Evolutionary conservation across 495 filamentous ascomycete species (phyloP).

Genomic region (Rusavskia elegans): DNA sequence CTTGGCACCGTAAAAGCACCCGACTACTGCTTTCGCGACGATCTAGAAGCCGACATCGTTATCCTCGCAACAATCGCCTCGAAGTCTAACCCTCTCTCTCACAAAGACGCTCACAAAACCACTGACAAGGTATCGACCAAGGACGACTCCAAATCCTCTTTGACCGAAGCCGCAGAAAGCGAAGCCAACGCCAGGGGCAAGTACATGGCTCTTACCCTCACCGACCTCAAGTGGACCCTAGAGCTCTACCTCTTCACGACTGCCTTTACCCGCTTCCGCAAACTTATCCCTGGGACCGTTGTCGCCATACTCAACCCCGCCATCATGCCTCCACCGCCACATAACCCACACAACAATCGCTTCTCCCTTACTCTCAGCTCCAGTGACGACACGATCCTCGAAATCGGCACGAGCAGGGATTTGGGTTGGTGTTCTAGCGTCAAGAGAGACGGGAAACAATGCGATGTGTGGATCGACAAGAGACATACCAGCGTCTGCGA

Average conservation of each 20-base stretch:
- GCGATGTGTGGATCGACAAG: slow-evolving; percentile 71
- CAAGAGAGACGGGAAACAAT: slow-evolving; percentile 69
- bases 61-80: slow-evolving; percentile 74
- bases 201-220: slow-evolving; percentile 82
- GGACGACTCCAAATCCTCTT: slow-evolving; percentile 11
- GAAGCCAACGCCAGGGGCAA: slow-evolving; percentile 46
- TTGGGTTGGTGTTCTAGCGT: slow-evolving; percentile 75
- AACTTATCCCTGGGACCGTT: slow-evolving; percentile 68
- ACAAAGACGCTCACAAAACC: slow-evolving; percentile 36
- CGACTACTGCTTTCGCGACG: slow-evolving; percentile 72
- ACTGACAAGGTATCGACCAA: slow-evolving; percentile 15
- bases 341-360: slow-evolving; percentile 54
- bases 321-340: slow-evolving; percentile 69
- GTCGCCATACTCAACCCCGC: slow-evolving; percentile 87
- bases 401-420: slow-evolving; percentile 74
- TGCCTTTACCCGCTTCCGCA: slow-evolving; percentile 83
- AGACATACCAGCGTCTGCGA: slow-evolving; percentile 84
- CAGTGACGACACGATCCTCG: slow-evolving; percentile 75
- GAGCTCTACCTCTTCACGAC: slow-evolving; percentile 86
- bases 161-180: slow-evolving; percentile 32
- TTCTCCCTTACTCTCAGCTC: slow-evolving; percentile 74
- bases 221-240: slow-evolving; percentile 79
- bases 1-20: slow-evolving; percentile 68
- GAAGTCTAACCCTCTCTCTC: slow-evolving; percentile 64
- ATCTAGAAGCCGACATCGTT: slow-evolving; percentile 72